Evolutionary conservation across 2,329 filamentous ascomycete genomes (phyloP), one percentile per base, ranked within the genome.

Genomic region (Colletotrichum paranaense): DNA sequence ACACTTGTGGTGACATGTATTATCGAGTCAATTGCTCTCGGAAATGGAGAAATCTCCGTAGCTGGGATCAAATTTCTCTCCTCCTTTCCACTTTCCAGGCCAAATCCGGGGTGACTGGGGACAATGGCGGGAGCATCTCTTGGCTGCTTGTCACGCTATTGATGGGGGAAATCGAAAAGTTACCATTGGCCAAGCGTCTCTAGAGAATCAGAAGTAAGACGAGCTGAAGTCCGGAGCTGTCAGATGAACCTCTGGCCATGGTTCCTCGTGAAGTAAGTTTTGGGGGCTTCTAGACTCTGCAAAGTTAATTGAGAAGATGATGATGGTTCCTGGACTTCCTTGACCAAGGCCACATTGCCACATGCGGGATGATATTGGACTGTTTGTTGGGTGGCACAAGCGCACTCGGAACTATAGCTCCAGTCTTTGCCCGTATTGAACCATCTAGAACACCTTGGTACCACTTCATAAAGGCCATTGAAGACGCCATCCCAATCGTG

Each of bases 71-170:
- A 42, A 42, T 42, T 16, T 14, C 16, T 16, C 38, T 42, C 12
- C 16, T 49, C n/a, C 2, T 26, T 5, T 11, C 24, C 42, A n/a
- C 9, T 14, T 35, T 35, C 8, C 38, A 53, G 35, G 24, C 16
- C 35, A 68, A 63, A 63, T 59, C 69, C n/a, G 65, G 58, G 69
- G 57, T 56, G 57, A 67, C 68, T 57, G 35, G 63, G 69, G 59
- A 12, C 32, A 28, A 46, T 2, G 59, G 66, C 52, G 64, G 65
- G 46, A 68, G 42, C 24, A 42, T 52, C 46, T 35, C 59, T 72
- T 69, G 66, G 53, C 42, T 57, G 55, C 55, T 32, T 8, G n/a
- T 52, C 38, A 12, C 49, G 26, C 19, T 49, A 22, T 22, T 30
- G 46, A 11, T 52, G 19, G 19, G 19, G 8, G 19, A 5, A 49